Evolutionary conservation across 2,329 filamentous ascomycete species (phyloP), one percentile per base, ranked within the genome.

Genomic region (Alternaria solani): DNA sequence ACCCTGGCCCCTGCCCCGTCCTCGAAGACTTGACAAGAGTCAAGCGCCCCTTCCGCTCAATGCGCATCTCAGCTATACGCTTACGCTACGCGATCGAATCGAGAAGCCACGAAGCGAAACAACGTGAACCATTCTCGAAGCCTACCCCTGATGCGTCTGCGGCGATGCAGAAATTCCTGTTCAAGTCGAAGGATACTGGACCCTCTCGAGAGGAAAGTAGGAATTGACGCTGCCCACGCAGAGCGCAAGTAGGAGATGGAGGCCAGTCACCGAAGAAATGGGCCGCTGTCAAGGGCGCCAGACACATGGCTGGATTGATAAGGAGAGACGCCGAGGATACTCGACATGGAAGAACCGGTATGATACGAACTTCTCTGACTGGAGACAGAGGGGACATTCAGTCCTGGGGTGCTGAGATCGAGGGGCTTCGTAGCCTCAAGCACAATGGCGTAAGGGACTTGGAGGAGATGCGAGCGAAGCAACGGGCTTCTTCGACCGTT

Each of bases 11-110:
- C 30, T 28, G 25, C 36, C 28, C 42, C 47, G 38, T 52, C 53
- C 48, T 25, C 43, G 43, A 55, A 42, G 42, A 48, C 51, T 46
- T 34, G 26, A 38, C 16, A 9, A 42, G 25, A 52, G 20, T 43
- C n/a, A 11, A 42, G 28, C 36, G 28, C 54, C 26, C 48, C 43
- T 57, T 47, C 28, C 34, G 25, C 30, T 26, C 54, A 14, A 39
- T 42, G 42, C 43, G 23, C 14, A 30, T 28, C 39, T 52, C 38
- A 51, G 48, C 48, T 36, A 53, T 38, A 14, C 42, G 42, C 43
- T 38, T 30, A 16, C 39, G 34, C 48, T 47, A 39, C 32, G 28
- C 34, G 23, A 25, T 14, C 18, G 44, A 7, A 12, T 38, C n/a
- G 53, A 60, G 41, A 46, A 51, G 34, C 14, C 23, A 23, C 38